phyloP scores from a whole-genome alignment of 805 yeast genomes.

The Saturnispora besseyi region DNA sequence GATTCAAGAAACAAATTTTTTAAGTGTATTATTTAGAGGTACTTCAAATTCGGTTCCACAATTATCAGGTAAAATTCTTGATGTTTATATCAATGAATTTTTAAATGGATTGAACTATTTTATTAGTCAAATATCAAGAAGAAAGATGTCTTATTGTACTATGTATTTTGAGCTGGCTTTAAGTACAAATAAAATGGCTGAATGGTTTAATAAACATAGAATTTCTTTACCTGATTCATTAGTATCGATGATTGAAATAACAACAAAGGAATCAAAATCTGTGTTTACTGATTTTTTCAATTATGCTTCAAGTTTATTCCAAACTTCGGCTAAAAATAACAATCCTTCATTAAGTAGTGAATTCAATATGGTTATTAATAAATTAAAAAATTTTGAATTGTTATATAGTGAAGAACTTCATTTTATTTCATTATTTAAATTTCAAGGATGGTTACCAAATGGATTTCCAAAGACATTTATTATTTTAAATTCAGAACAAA shows the following conservation, averaged over 20 bases:
- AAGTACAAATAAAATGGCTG: constrained; percentile 11
- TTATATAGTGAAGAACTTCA: constrained; percentile 43
- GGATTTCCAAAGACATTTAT: constrained; percentile 50
- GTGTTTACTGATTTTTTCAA: constrained; percentile 47
- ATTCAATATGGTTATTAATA: constrained; percentile 53
- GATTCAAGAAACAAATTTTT: constrained; percentile 15
- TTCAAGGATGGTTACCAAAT: constrained; percentile 67
- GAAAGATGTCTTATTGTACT: constrained; percentile 40
- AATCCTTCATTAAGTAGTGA: constrained; percentile 6
- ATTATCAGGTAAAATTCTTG: constrained; percentile 52
- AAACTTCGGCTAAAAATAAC: neutral
- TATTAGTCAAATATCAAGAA: constrained; percentile 31
- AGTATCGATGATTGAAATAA: neutral
- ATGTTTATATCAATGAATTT: constrained; percentile 36
- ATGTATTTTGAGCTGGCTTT: constrained; percentile 45
- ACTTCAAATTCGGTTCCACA: constrained; percentile 28
- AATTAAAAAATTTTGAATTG: constrained; percentile 56
- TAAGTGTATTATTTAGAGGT: constrained; percentile 29
- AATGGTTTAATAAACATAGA: constrained; percentile 9
- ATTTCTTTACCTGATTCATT: constrained; percentile 14
- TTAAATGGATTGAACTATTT: constrained; percentile 31
- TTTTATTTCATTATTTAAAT: constrained; percentile 42
- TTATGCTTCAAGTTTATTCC: constrained; percentile 33
- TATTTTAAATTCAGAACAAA: constrained; percentile 28
- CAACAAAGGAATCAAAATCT: constrained; percentile 3